Evolutionary conservation across 805 yeast species (phyloP).

Genomic region (Schizosaccharomyces octosporus): DNA sequence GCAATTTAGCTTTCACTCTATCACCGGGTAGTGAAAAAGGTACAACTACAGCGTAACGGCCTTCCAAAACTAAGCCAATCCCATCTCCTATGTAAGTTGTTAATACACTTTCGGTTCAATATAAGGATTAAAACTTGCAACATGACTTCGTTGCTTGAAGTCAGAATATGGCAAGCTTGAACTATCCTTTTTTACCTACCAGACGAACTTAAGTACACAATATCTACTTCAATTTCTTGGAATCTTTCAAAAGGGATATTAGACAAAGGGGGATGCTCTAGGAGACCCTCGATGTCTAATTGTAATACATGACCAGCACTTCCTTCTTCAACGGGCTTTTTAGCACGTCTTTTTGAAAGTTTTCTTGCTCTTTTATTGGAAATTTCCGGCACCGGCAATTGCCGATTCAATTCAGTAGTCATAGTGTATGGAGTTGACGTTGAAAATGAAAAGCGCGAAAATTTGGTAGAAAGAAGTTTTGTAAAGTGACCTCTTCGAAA

Average conservation of each 20-base stretch:
- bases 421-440: neutral
- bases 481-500: too few relatives aligned
- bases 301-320: slow-evolving; percentile 2
- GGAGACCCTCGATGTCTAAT: slow-evolving; percentile 2
- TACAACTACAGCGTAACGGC: slow-evolving; percentile 47
- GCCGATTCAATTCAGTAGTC: neutral
- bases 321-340: slow-evolving; percentile 12
- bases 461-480: too few relatives aligned
- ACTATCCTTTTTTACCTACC: neutral
- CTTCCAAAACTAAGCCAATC: slow-evolving; percentile 40
- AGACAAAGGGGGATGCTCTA: slow-evolving; percentile 10
- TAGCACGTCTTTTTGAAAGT: neutral
- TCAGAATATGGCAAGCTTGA: neutral
- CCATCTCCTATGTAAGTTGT: slow-evolving; percentile 40
- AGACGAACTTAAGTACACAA: slow-evolving; percentile 39
- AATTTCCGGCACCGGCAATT: neutral
- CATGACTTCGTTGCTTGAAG: neutral
- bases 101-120: neutral
- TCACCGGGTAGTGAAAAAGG: slow-evolving; percentile 88
- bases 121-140: neutral
- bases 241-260: slow-evolving; percentile 18
- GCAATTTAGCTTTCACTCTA: slow-evolving; percentile 38
- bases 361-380: neutral
- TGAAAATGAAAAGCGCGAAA: neutral
- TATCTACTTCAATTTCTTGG: slow-evolving; percentile 33